These are phyloP conservation scores for Phytophthora brassicae DNA, from an alignment of 352 stramenopile species.

Conservation along the genomic window DNA sequence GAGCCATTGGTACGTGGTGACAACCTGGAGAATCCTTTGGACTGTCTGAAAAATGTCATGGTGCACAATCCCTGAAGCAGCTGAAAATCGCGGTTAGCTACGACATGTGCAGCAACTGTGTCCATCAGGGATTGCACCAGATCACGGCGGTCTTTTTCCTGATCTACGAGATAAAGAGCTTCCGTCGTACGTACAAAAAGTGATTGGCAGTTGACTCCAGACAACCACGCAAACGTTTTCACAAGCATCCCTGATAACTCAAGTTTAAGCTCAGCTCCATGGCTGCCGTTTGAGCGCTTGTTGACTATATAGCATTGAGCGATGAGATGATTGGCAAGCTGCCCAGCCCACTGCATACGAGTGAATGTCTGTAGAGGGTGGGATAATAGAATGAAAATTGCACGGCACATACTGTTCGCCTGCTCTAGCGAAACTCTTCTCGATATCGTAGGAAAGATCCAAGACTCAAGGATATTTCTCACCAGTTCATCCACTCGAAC, in stretches of 20 bases:
- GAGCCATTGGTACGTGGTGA: constrained; percentile 40
- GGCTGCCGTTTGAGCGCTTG: constrained; percentile 18
- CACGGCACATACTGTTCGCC: constrained; percentile 50
- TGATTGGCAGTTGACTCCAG: constrained; percentile 40
- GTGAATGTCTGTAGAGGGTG: constrained; percentile 63
- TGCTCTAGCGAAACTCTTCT: constrained; percentile 56
- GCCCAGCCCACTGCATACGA: constrained; percentile 43
- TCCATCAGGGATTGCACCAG: constrained; percentile 47
- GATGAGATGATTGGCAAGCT: constrained; percentile 57
- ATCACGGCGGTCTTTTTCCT: constrained; percentile 55
- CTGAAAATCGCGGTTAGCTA: constrained; percentile 43
- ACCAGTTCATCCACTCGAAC: constrained; percentile 65
- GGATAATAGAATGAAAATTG: constrained; percentile 64
- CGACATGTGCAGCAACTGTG: constrained; percentile 40
- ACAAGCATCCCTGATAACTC: constrained; percentile 67
- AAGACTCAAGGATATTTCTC: constrained; percentile 50
- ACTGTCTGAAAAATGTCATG: constrained; percentile 43
- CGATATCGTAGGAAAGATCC: constrained; percentile 53
- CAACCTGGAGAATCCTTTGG: constrained; percentile 35
- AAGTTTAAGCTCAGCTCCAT: constrained; percentile 35
- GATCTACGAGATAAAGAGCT: constrained; percentile 62
- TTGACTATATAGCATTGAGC: constrained; percentile 67
- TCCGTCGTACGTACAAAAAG: constrained; percentile 60
- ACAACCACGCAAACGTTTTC: constrained; percentile 58
- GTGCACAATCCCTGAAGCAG: constrained; percentile 58